These are phyloP conservation scores for Diaporthe humulicola DNA, from an alignment of 2,329 filamentous ascomycete genomes.

Conservation along the genomic window DNA sequence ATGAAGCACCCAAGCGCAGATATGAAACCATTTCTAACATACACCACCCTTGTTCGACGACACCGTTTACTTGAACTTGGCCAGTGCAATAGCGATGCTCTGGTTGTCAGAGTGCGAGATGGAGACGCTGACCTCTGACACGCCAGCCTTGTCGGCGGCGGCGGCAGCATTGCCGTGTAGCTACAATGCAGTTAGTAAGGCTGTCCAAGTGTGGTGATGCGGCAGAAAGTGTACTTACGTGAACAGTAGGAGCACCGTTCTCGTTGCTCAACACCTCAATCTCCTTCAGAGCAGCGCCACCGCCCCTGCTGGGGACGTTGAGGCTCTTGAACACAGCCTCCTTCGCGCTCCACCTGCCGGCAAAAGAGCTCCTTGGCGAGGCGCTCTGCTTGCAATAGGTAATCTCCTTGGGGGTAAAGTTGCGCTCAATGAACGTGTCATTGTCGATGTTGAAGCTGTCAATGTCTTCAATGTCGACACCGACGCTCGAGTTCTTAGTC, in stretches of 20 bases:
- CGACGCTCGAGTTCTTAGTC: constrained; percentile 81
- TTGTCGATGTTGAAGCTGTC: constrained; percentile 91
- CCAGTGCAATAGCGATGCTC: constrained; percentile 93
- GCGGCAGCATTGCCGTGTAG: constrained; percentile 87
- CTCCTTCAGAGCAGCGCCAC: constrained; percentile 89
- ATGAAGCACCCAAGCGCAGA: constrained; percentile 17
- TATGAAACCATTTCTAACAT: neutral
- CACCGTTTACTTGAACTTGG: constrained; percentile 73
- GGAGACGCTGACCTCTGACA: constrained; percentile 91
- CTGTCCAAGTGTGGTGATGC: neutral
- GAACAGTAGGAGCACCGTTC: constrained; percentile 85
- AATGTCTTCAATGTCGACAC: constrained; percentile 94
- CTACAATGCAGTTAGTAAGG: constrained; percentile 65
- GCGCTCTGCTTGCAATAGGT: constrained; percentile 86
- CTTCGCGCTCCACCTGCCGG: constrained; percentile 96
- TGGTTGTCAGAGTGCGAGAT: constrained; percentile 97
- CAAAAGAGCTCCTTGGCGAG: constrained; percentile 89
- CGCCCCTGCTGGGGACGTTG: constrained; percentile 87
- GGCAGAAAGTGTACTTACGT: constrained; percentile 69
- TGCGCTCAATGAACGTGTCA: constrained; percentile 92
- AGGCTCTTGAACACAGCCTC: constrained; percentile 99
- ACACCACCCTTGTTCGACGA: neutral
- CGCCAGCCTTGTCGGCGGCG: constrained; percentile 86
- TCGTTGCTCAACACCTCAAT: constrained; percentile 92
- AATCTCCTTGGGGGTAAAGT: constrained; percentile 89